Percentiles rank a stretch among this genome's conserved stretches.
Conservation (phyloP, 352 stramenopile genomes). For the Sclerospora graminicola region DNA sequence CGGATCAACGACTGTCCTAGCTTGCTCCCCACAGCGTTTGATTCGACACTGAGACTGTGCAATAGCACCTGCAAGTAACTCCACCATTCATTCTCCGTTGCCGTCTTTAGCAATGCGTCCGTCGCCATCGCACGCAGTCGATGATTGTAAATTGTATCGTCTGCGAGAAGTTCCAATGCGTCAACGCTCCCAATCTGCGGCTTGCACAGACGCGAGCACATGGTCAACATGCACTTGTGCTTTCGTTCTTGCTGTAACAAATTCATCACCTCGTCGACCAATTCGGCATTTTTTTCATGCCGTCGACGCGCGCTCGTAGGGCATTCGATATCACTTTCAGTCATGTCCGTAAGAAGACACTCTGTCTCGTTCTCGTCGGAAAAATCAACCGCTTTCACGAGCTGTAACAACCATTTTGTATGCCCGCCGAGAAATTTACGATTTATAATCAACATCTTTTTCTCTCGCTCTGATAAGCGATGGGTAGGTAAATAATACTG, state of each 20-base stretch:
- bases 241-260: conserved; percentile 53
- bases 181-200: conserved; percentile 66
- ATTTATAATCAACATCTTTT: conserved; percentile 70
- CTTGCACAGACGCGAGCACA: conserved; percentile 77
- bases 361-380: conserved; percentile 43
- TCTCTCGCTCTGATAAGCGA: conserved; percentile 56
- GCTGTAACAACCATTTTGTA: conserved; percentile 79
- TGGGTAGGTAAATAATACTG: conserved; percentile 81
- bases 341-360: conserved; percentile 9
- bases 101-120: conserved; percentile 48
- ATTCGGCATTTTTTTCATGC: conserved; percentile 18
- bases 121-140: conserved; percentile 49
- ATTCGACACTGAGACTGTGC: conserved; percentile 63
- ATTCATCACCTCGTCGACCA: conserved; percentile 51
- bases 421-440: conserved; percentile 64
- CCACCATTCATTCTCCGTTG: conserved; percentile 69
- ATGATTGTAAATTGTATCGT: conserved; percentile 54
- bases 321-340: conserved; percentile 13
- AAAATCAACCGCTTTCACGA: conserved; percentile 78
- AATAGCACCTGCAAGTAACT: conserved; percentile 68
- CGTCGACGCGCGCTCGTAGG: conserved; percentile 2
- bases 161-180: conserved; percentile 62
- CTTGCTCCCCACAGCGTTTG: conserved; percentile 49
- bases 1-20: conserved; percentile 57
- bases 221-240: conserved; percentile 82